Evolutionary conservation across 75 land plant genomes (phyloP).

Genomic region (Selaginella tamariscina): DNA sequence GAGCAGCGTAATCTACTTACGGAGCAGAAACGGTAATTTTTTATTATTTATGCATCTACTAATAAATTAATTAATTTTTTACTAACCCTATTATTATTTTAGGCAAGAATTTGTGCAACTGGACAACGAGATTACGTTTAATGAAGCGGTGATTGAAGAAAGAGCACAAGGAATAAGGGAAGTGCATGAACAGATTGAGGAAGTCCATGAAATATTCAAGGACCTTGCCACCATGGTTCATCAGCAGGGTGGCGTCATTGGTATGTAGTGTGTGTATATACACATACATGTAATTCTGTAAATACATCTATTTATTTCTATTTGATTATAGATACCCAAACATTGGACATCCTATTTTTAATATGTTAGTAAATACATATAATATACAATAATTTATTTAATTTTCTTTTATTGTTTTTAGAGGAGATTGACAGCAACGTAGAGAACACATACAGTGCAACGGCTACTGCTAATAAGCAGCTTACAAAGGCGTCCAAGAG

Average conservation of each 20-base stretch:
- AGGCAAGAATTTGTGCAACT: constrained; percentile 20
- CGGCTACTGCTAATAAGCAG: constrained; percentile 44
- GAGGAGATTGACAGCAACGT: constrained; percentile 57
- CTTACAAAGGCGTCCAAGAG: constrained; percentile 58
- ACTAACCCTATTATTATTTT: not conserved
- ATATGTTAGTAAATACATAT: not conserved
- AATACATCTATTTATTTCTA: not conserved
- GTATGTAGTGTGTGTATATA: constrained; percentile 16
- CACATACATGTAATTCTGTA: not conserved
- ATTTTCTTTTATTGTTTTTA: constrained; percentile 14
- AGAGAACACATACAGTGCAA: constrained; percentile 39
- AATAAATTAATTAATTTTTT: no score
- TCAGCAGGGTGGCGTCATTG: constrained; percentile 59
- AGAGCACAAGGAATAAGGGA: constrained; percentile 82
- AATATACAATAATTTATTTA: not conserved
- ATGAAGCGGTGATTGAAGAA: constrained; percentile 87
- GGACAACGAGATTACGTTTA: constrained; percentile 47
- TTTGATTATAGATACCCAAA: no score
- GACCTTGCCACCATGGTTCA: constrained; percentile 85
- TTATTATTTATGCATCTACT: no score
- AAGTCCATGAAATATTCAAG: constrained; percentile 81
- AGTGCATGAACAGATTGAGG: constrained; percentile 76
- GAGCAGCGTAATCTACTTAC: not conserved
- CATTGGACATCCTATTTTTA: not conserved
- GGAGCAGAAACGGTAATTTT: not conserved